phyloP scores from a whole-genome alignment of 345 rosid species.

The Linum tenue region DNA sequence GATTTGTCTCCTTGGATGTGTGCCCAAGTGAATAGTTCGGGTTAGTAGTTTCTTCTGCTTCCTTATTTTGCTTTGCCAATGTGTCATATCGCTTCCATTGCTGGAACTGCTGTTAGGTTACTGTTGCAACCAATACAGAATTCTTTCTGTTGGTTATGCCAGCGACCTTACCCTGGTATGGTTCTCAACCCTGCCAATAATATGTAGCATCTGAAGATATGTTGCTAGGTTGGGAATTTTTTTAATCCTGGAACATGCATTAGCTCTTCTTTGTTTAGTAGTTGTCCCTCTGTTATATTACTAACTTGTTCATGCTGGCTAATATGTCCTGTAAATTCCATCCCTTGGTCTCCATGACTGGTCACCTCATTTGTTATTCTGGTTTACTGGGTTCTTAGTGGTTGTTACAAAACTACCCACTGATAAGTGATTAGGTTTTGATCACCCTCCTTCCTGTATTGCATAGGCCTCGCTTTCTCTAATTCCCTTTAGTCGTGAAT shows the following conservation, averaged over 20 bases:
- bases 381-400: background rate
- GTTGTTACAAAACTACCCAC: background rate
- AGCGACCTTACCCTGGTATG: constrained; percentile 53
- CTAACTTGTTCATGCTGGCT: no score
- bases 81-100: constrained; percentile 29
- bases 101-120: constrained; percentile 58
- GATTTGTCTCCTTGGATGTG: constrained; percentile 4
- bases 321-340: background rate
- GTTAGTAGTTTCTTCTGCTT: constrained; percentile 16
- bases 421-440: no score
- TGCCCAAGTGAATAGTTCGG: constrained; percentile 19
- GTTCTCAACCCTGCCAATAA: constrained; percentile 33
- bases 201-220: constrained; percentile 16
- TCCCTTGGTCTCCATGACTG: background rate
- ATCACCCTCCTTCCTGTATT: no score
- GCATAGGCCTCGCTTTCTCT: no score
- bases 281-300: no score
- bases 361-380: background rate
- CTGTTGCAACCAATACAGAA: constrained; percentile 48
- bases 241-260: no score
- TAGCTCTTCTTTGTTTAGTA: no score
- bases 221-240: background rate
- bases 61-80: constrained; percentile 19
- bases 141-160: constrained; percentile 45
- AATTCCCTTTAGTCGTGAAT: no score